Conservation (phyloP, 768 basidiomycete species). For the Podaxis rugospora region DNA sequence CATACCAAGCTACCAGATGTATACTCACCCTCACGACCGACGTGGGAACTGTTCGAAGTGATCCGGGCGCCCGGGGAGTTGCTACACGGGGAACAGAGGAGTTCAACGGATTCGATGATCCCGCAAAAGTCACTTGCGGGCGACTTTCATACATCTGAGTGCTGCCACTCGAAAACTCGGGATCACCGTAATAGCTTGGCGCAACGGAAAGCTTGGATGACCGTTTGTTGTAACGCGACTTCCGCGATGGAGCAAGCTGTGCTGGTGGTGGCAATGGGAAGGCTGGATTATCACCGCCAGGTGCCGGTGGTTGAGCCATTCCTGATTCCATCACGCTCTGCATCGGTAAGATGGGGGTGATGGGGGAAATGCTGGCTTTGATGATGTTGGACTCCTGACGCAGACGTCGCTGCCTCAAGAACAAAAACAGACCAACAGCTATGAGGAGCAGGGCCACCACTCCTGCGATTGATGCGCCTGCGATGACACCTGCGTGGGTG, state of each 20-base stretch:
- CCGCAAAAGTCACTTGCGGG: constrained; percentile 13
- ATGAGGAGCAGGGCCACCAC: constrained; percentile 17
- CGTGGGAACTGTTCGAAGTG: not conserved
- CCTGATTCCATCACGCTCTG: constrained; percentile 28
- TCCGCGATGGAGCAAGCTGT: constrained; percentile 11
- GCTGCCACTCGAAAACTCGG: constrained; percentile 15
- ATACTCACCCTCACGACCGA: constrained; percentile 3
- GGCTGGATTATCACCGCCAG: constrained; percentile 18
- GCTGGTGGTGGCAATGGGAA: constrained; percentile 21
- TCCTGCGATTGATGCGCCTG: not conserved
- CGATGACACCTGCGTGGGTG: not conserved
- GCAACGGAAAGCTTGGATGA: constrained; percentile 28
- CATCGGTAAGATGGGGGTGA: constrained; percentile 30
- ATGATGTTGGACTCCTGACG: constrained; percentile 18
- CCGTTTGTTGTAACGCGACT: not conserved
- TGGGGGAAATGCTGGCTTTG: constrained; percentile 21
- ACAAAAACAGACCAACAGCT: constrained; percentile 17
- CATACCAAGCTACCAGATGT: not conserved
- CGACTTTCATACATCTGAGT: constrained; percentile 18
- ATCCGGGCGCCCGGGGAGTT: constrained; percentile 9
- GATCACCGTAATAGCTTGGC: constrained; percentile 35
- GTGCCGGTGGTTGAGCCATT: constrained; percentile 5
- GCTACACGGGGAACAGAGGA: constrained; percentile 19
- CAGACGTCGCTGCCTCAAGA: constrained; percentile 22
- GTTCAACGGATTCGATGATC: constrained; percentile 23